A percentile compares a stretch with the other conserved stretches of the same genome.
Evolutionary conservation across 306 rosid genomes (phyloP).

Genomic region (Lithocarpus polystachyus): DNA sequence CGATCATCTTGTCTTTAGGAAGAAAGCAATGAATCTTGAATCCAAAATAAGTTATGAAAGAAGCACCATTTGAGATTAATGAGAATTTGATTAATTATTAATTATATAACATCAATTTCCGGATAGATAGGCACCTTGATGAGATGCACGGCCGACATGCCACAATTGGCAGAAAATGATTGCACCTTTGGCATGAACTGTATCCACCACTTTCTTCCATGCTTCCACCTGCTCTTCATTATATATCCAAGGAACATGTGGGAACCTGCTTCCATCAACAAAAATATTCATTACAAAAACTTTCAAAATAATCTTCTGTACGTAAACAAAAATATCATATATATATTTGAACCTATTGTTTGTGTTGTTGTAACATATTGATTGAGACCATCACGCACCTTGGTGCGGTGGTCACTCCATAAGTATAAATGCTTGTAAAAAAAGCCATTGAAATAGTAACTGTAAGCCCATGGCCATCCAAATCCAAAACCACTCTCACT

Average conservation of each 20-base stretch:
- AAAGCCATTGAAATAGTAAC: too few species aligned
- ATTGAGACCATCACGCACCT: too few species aligned
- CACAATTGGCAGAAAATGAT: constrained; percentile 85
- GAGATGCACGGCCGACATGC: constrained; percentile 97
- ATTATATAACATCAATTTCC: too few species aligned
- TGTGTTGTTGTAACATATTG: background rate
- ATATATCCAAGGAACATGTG: constrained; percentile 59
- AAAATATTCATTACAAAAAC: background rate
- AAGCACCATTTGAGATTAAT: background rate
- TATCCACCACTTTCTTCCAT: constrained; percentile 81
- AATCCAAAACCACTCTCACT: too few species aligned
- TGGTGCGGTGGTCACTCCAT: too few species aligned
- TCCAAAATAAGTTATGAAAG: too few species aligned
- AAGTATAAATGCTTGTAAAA: too few species aligned
- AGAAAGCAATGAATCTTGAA: too few species aligned
- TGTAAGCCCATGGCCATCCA: too few species aligned
- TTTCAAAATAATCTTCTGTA: background rate
- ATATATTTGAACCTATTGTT: background rate
- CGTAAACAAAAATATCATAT: background rate
- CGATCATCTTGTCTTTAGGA: too few species aligned
- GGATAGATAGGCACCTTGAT: constrained; percentile 29
- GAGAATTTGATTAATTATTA: background rate
- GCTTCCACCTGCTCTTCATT: constrained; percentile 63
- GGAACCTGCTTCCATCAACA: constrained; percentile 36
- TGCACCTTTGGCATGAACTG: constrained; percentile 81